Evolutionary conservation across 140 eudicot genomes (phyloP).

Genomic region (Bidens hawaiensis): DNA sequence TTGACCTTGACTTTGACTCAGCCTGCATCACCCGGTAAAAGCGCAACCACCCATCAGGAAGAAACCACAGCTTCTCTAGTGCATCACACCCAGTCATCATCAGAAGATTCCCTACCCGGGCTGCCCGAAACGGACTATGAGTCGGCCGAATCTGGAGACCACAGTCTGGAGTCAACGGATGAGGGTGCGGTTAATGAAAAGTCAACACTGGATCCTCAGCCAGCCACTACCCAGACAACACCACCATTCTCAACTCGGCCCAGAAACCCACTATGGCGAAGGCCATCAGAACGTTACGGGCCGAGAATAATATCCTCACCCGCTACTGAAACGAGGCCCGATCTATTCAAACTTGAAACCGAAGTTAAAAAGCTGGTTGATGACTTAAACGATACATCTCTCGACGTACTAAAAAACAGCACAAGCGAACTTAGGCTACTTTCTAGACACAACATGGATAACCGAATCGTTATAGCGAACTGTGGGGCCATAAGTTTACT

Average conservation of each 20-base stretch:
- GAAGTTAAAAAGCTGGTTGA: constrained; percentile 51
- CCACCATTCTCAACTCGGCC: constrained; percentile 48
- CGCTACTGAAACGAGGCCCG: constrained; percentile 55
- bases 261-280: constrained; percentile 74
- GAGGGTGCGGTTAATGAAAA: constrained; percentile 28
- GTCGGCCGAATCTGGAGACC: constrained; percentile 41
- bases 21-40: constrained; percentile 39
- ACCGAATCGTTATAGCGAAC: constrained; percentile 53
- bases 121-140: constrained; percentile 39
- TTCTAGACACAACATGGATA: constrained; percentile 66
- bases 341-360: constrained; percentile 47
- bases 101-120: constrained; percentile 49
- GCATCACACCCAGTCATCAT: constrained; percentile 48
- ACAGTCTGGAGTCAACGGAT: constrained; percentile 23
- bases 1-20: constrained; percentile 46
- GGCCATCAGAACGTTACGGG: constrained; percentile 67
- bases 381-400: constrained; percentile 41
- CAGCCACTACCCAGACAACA: constrained; percentile 28
- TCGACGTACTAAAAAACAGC: constrained; percentile 43
- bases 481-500: constrained; percentile 53
- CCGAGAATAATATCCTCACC: constrained; percentile 66
- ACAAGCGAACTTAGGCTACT: constrained; percentile 55
- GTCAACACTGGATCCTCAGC: constrained; percentile 40
- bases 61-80: constrained; percentile 40
- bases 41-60: constrained; percentile 33